These are phyloP conservation scores for Aurinia saxatilis DNA, from an alignment of 345 rosid species.

Conservation along the genomic window DNA sequence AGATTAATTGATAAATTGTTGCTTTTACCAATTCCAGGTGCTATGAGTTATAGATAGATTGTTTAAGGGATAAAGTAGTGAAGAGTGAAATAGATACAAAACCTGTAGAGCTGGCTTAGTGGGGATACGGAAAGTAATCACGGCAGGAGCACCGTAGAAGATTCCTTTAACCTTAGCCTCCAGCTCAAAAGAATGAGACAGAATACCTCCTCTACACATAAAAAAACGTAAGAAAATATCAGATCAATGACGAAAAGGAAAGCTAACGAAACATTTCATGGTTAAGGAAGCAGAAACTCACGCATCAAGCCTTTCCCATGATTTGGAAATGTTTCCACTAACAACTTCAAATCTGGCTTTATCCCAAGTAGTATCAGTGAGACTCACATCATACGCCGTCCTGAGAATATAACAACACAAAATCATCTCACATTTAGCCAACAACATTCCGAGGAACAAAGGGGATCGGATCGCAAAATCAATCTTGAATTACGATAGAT, in stretches of 20 bases:
- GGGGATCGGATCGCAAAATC: background rate
- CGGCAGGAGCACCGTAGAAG: slow-evolving; percentile 81
- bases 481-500: background rate
- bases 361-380: slow-evolving; percentile 68
- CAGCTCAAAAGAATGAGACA: slow-evolving; percentile 78
- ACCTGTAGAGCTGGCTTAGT: slow-evolving; percentile 85
- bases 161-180: slow-evolving; percentile 76
- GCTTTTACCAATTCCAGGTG: background rate
- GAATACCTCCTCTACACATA: slow-evolving; percentile 57
- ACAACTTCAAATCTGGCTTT: slow-evolving; percentile 48
- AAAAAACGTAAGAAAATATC: background rate
- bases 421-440: background rate
- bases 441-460: background rate
- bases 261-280: background rate
- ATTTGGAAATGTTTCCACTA: slow-evolving; percentile 61
- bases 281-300: slow-evolving; percentile 35
- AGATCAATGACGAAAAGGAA: background rate
- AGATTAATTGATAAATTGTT: background rate
- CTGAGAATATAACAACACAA: slow-evolving; percentile 29
- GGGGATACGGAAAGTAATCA: slow-evolving; percentile 83
- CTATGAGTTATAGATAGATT: background rate
- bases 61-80: background rate
- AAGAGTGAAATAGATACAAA: background rate
- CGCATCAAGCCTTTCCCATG: slow-evolving; percentile 99
- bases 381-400: slow-evolving; percentile 76